Base-by-base conservation (phyloP, 2,329 filamentous ascomycete genomes). In the Trichoderma sp. region DNA sequence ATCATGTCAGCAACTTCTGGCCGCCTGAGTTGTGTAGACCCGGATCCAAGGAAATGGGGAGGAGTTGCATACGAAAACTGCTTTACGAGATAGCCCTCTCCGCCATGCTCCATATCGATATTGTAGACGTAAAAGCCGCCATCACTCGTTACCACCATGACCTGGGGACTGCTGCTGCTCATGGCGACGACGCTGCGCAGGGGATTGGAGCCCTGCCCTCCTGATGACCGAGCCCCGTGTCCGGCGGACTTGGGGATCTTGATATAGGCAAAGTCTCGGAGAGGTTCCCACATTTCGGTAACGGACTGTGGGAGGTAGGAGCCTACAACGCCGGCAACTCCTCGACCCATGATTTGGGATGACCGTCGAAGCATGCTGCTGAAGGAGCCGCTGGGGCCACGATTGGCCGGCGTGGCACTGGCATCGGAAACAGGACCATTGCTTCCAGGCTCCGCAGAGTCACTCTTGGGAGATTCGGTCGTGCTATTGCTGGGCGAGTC, bases 101-200 rank as follows among this genome's bases (percentile, higher is more conserved):
- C 95, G 19, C 95, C 95, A 67, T 91, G 91, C 71, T 96, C 93
- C 81, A 99, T 86, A 75, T 99, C 93, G 63, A 99, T 93, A 69
- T 92, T 94, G 78, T 94, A 99, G 34, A 98, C 90, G 71, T 95
- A 97, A 74, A 97, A 98, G 26, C 90, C 90, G 10, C 95, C 95
- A 75, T 99, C 95, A 71, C 90, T 97, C 0, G 95, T 99, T 15
- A 97, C 93, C 0, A 98, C 92, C 93, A 99, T 98, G 56, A 99
- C 91, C 72, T 98, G 93, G 0, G 95, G 95, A 28, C 91, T 93
- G 74, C 89, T 96, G 73, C 90, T 95, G 74, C 92, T 97, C 89
- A 99, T 96, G 9, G 95, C 94, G 50, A 99, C 95, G n/a, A 99
- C 94, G 69, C 92, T 97, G 69, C 91, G 84, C 47, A 96, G 78